Conservation (phyloP, 352 stramenopile genomes). For the Pythium scleroteichum region DNA sequence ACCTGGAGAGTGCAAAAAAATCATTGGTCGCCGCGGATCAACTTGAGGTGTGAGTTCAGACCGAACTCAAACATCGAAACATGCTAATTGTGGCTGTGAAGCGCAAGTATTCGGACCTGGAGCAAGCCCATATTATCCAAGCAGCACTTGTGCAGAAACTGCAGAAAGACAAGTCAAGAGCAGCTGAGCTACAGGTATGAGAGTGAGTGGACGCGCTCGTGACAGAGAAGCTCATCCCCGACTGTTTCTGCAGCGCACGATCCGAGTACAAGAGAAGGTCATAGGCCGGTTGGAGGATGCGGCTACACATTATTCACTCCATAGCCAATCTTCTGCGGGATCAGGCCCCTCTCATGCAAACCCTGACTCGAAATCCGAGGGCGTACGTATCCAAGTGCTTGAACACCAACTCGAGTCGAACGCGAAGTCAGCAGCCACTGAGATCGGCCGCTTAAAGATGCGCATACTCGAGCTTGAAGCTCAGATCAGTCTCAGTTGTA, state of each 20-base stretch:
- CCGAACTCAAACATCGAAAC: neutral
- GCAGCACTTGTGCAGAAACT: slow-evolving; percentile 63
- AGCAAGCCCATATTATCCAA: slow-evolving; percentile 74
- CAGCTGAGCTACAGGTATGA: slow-evolving; percentile 22
- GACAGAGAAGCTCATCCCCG: neutral
- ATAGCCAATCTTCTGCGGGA: neutral
- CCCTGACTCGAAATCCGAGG: slow-evolving; percentile 29
- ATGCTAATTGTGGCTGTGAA: slow-evolving; percentile 12
- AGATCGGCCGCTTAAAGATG: slow-evolving; percentile 63
- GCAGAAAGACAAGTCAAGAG: slow-evolving; percentile 65
- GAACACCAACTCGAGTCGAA: slow-evolving; percentile 73
- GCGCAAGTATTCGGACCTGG: slow-evolving; percentile 50
- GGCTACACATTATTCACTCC: slow-evolving; percentile 24
- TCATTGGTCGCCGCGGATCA: slow-evolving; percentile 33
- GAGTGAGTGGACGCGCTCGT: neutral
- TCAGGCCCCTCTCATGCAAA: neutral
- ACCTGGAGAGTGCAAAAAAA: slow-evolving; percentile 38
- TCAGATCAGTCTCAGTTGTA: slow-evolving; percentile 9
- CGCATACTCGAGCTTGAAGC: slow-evolving; percentile 67
- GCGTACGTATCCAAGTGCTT: slow-evolving; percentile 61
- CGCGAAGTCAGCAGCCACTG: slow-evolving; percentile 50
- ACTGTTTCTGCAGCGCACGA: slow-evolving; percentile 41
- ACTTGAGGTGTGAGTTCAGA: slow-evolving; percentile 35
- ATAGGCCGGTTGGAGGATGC: slow-evolving; percentile 76
- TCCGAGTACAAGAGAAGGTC: slow-evolving; percentile 80